A percentile compares a stretch with the other conserved stretches of the same genome.
phyloP scores from a whole-genome alignment of 306 rosid species.

The Myrica gale region DNA sequence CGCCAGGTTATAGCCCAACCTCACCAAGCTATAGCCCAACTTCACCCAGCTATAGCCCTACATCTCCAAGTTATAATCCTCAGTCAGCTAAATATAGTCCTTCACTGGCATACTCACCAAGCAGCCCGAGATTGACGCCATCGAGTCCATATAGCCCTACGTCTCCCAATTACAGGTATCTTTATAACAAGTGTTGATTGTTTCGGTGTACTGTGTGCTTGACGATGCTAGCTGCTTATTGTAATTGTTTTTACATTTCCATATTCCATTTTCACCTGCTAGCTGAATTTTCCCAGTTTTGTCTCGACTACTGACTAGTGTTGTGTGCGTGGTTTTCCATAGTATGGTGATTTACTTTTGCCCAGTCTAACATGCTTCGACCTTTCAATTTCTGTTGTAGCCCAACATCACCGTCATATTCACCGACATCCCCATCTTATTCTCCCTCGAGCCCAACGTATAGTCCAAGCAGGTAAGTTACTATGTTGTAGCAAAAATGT shows the following conservation, averaged over 20 bases:
- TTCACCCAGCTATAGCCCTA: constrained; percentile 68
- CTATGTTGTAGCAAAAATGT: neutral
- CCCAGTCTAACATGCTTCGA: constrained; percentile 19
- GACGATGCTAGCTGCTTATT: neutral
- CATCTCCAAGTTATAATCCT: constrained; percentile 90
- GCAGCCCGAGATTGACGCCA: constrained; percentile 92
- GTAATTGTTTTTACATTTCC: neutral
- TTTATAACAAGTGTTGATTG: neutral
- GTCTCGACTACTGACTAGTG: constrained; percentile 3
- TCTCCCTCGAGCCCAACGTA: constrained; percentile 97
- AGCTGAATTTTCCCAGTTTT: neutral
- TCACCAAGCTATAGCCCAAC: constrained; percentile 73
- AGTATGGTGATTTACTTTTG: neutral
- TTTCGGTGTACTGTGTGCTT: neutral
- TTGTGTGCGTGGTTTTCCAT: constrained; percentile 7
- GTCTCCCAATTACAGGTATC: constrained; percentile 88
- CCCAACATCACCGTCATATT: constrained; percentile 96
- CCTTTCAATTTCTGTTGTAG: constrained; percentile 42
- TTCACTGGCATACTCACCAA: constrained; percentile 87
- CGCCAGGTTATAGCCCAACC: constrained; percentile 64
- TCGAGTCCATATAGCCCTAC: constrained; percentile 97
- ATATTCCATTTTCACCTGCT: neutral
- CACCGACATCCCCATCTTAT: constrained; percentile 94
- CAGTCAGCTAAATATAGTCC: constrained; percentile 96
- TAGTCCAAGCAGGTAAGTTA: constrained; percentile 88